A percentile compares a stretch with the other conserved stretches of the same genome.
Evolutionary conservation across 371 early-diverging fungal genomes (phyloP).

Genomic region (Haplosporangium sp.): DNA sequence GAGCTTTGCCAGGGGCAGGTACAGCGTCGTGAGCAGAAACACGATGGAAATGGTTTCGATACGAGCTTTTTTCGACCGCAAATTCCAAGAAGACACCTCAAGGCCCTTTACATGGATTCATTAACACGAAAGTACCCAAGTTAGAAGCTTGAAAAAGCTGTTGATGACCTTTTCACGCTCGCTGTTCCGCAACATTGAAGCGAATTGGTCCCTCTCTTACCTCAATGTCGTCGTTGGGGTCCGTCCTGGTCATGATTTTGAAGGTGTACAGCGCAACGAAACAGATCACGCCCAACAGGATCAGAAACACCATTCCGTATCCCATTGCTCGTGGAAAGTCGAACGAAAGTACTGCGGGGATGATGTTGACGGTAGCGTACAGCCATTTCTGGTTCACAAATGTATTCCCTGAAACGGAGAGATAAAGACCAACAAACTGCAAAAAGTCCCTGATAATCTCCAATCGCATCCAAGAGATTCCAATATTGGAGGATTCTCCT

Average conservation of each 20-base stretch:
- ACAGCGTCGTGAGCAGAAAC: conserved; percentile 64
- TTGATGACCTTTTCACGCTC: no score
- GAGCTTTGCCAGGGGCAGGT: conserved; percentile 67
- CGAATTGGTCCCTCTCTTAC: conserved; percentile 9
- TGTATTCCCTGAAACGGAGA: conserved; percentile 53
- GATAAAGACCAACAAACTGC: conserved; percentile 59
- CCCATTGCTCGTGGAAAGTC: conserved; percentile 63
- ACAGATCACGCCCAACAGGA: conserved; percentile 54
- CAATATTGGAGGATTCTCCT: conserved; percentile 46
- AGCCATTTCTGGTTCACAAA: conserved; percentile 57
- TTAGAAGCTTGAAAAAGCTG: no score
- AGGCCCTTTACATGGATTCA: conserved; percentile 30
- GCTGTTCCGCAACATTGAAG: no score
- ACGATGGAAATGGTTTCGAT: conserved; percentile 56
- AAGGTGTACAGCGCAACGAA: conserved; percentile 56
- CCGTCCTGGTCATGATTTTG: conserved; percentile 52
- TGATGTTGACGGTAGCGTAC: conserved; percentile 56
- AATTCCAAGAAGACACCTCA: conserved; percentile 55
- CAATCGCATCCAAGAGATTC: conserved; percentile 51
- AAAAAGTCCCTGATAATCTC: conserved; percentile 65
- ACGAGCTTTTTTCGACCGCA: conserved; percentile 49
- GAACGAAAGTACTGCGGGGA: conserved; percentile 61
- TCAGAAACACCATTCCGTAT: conserved; percentile 59
- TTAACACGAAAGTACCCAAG: background rate
- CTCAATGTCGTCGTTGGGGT: conserved; percentile 52